phyloP scores from a whole-genome alignment of 495 filamentous ascomycete genomes.

The Beverwykella pulmonaria region DNA sequence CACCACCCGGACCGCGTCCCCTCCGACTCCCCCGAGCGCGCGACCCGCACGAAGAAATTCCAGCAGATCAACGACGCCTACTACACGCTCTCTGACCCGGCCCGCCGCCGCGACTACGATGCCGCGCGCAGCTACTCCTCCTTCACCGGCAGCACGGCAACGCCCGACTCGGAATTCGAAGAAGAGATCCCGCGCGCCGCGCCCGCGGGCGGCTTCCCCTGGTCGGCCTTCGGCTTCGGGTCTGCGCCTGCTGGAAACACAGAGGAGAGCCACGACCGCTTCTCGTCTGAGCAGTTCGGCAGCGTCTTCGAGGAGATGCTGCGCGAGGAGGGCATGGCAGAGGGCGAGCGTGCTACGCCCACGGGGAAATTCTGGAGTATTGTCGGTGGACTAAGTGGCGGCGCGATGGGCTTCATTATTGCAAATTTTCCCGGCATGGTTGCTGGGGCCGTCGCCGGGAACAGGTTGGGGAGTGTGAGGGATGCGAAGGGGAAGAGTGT shows the following conservation, averaged over 20 bases:
- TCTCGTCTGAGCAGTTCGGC: constrained; percentile 79
- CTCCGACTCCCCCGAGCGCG: constrained; percentile 78
- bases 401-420: constrained; percentile 90
- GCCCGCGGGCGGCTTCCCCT: constrained; percentile 56
- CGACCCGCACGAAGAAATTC: constrained; percentile 83
- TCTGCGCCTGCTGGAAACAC: constrained; percentile 53
- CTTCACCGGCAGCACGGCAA: constrained; percentile 46
- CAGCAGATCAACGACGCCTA: constrained; percentile 98
- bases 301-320: constrained; percentile 97
- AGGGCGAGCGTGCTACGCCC: constrained; percentile 56
- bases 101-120: constrained; percentile 87
- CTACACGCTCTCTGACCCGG: constrained; percentile 84
- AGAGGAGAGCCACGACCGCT: constrained; percentile 51
- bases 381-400: constrained; percentile 83
- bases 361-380: constrained; percentile 83
- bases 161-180: constrained; percentile 46
- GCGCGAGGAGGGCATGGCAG: constrained; percentile 84
- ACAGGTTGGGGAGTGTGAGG: constrained; percentile 80
- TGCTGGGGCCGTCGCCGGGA: constrained; percentile 91
- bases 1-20: constrained; percentile 93
- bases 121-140: constrained; percentile 60
- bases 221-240: constrained; percentile 59
- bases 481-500: constrained; percentile 95
- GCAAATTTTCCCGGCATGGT: constrained; percentile 87
- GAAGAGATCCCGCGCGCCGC: constrained; percentile 58